Evolutionary conservation across 345 rosid species (phyloP), one percentile per base, ranked within the genome.

Genomic region (Dipteronia sinensis): DNA sequence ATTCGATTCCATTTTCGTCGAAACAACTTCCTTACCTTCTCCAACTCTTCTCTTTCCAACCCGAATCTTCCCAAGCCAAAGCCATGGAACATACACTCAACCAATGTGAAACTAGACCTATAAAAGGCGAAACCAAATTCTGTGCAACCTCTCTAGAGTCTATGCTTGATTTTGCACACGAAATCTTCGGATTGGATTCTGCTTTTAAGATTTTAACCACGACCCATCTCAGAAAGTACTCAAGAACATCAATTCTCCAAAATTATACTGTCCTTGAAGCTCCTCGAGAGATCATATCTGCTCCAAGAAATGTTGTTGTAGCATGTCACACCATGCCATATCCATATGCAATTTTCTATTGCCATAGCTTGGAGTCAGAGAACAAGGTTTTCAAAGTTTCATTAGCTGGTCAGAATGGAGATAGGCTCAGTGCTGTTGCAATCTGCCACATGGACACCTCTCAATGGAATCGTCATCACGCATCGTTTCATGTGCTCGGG

Each of bases 371-470:
- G 25, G 69, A 27, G 67, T 77, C 71, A 3, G 61, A 79, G 56
- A 84, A 55, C 75, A 85, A 63, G 55, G 81, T 83, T 53, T 85
- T 89, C 29, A 16, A 56, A 74, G 84, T 86, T 20, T 72, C 71
- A 1, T 44, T 86, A 59, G 80, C 27, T 0, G 87, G 88, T 12
- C 89, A 89, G 7, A 78, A 81, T 17, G 88, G 87, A 16, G 87
- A 85, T 7, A 64, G 12, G 25, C 84, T 85, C 20, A 74, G 69
- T 6, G 89, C 90, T 10, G 47, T 80, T 27, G 84, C 85, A 4
- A 85, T 86, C 23, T 87, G 89, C 40, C 93, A 89, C 77, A 77
- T 83, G 87, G 89, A 89, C 56, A 85, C 90, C 1, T 80, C 90
- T 20, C 80, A 82, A 25, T 87, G 90, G 89, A 69, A 22, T 58